Conservation (phyloP, 768 basidiomycete genomes). For the Holtermanniella nyarrowii region DNA sequence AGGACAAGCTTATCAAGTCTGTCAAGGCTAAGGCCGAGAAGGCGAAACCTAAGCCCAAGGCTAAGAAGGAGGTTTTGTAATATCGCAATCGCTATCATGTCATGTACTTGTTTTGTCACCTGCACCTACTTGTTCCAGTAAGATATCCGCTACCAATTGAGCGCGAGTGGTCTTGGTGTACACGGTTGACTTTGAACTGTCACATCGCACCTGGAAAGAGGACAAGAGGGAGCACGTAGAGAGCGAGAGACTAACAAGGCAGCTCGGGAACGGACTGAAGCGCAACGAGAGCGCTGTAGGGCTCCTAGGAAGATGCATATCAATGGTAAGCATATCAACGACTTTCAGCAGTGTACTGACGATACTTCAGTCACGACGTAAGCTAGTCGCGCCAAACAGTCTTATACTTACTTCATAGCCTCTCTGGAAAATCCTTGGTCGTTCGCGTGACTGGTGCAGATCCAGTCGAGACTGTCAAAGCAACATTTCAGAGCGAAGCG, state of each 20-base stretch:
- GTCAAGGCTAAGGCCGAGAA: conserved; percentile 36
- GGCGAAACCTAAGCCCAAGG: conserved; percentile 11
- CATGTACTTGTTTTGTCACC: too few species aligned
- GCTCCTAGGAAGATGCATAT: too few species aligned
- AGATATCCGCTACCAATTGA: too few species aligned
- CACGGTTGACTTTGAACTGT: too few species aligned
- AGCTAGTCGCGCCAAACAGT: not conserved
- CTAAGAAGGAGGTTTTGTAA: conserved; percentile 11
- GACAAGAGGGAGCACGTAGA: too few species aligned
- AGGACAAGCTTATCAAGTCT: conserved; percentile 55
- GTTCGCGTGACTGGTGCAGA: not conserved
- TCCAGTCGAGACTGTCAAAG: not conserved
- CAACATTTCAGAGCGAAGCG: not conserved
- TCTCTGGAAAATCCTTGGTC: not conserved
- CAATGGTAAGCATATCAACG: not conserved
- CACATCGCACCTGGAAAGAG: too few species aligned
- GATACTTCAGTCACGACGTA: not conserved
- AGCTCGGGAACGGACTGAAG: too few species aligned
- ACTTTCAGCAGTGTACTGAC: not conserved
- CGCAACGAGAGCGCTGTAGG: too few species aligned
- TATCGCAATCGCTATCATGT: too few species aligned
- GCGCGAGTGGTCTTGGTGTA: too few species aligned
- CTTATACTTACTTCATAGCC: not conserved
- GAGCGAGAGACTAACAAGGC: too few species aligned
- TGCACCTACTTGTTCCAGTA: too few species aligned